These are phyloP conservation scores for Metschnikowia kofuensis DNA, from an alignment of 805 yeast species.

Conservation along the genomic window DNA sequence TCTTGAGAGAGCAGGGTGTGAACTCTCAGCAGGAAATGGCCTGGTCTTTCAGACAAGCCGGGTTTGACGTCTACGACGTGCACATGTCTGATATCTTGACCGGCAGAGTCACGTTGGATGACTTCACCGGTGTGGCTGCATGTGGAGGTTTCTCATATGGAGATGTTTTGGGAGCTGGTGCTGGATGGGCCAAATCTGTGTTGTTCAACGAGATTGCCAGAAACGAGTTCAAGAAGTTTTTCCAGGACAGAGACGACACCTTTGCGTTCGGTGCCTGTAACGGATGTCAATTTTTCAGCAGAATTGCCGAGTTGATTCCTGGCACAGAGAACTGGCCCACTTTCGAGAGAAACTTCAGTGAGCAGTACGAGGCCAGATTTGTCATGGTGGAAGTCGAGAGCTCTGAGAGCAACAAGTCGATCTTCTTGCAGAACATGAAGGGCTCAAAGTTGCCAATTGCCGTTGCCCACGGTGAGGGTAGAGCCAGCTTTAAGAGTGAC, in stretches of 20 bases:
- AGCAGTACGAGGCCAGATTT: slow-evolving; percentile 95
- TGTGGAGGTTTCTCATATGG: slow-evolving; percentile 99
- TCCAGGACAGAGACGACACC: slow-evolving; percentile 83
- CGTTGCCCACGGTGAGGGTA: slow-evolving; percentile 98
- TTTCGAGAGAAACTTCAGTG: slow-evolving; percentile 85
- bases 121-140: slow-evolving; percentile 91
- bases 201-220: slow-evolving; percentile 77
- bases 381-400: slow-evolving; percentile 75
- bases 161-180: slow-evolving; percentile 97
- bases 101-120: slow-evolving; percentile 68
- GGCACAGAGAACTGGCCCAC: slow-evolving; percentile 96
- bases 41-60: slow-evolving; percentile 92
- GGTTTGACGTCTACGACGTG: slow-evolving; percentile 90
- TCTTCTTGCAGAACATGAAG: slow-evolving; percentile 85
- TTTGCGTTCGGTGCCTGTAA: slow-evolving; percentile 98
- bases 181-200: slow-evolving; percentile 98
- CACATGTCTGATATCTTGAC: slow-evolving; percentile 91
- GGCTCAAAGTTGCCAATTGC: slow-evolving; percentile 95
- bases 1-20: slow-evolving; percentile 97
- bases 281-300: slow-evolving; percentile 94
- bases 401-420: slow-evolving; percentile 48
- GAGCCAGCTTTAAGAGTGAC: slow-evolving; percentile 63
- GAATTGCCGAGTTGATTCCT: slow-evolving; percentile 82
- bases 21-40: slow-evolving; percentile 99
- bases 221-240: slow-evolving; percentile 72